A percentile compares a stretch with the other conserved stretches of the same genome.
phyloP scores from a whole-genome alignment of 2,329 filamentous ascomycete genomes.

The Calycina herbarum region DNA sequence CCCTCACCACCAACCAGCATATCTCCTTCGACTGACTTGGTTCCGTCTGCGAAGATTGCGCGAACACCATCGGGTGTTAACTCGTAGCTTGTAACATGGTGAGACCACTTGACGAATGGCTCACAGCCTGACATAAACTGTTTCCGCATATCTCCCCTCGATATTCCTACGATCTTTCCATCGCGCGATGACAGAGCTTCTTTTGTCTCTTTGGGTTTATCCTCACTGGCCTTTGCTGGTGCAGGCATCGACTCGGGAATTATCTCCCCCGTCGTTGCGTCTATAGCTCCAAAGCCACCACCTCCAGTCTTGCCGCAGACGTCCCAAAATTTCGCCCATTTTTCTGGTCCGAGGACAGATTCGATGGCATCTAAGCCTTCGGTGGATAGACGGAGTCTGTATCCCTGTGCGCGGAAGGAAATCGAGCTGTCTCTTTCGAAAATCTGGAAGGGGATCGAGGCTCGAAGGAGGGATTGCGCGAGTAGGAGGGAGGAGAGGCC shows the following conservation, averaged over 20 bases:
- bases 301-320: constrained; percentile 61
- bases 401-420: constrained; percentile 62
- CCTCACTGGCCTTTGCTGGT: constrained; percentile 31
- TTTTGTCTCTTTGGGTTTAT: not conserved
- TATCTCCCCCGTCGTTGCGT: constrained; percentile 54
- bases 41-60: constrained; percentile 60
- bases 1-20: constrained; percentile 64
- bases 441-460: constrained; percentile 41
- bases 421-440: constrained; percentile 48
- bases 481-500: constrained; percentile 43
- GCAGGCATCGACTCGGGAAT: constrained; percentile 26
- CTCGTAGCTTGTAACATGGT: constrained; percentile 59
- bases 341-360: constrained; percentile 50
- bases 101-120: constrained; percentile 53
- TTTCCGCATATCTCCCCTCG: constrained; percentile 61
- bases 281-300: constrained; percentile 48
- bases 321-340: constrained; percentile 57
- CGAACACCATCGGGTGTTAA: constrained; percentile 53
- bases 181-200: constrained; percentile 48
- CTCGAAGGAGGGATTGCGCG: constrained; percentile 39
- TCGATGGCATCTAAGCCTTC: constrained; percentile 63
- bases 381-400: constrained; percentile 56
- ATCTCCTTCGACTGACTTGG: constrained; percentile 56
- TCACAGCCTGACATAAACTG: constrained; percentile 59
- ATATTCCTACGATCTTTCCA: constrained; percentile 61